These are phyloP conservation scores for Saccharomyces uvarum DNA, from an alignment of 1,139 yeast species.

Conservation along the genomic window DNA sequence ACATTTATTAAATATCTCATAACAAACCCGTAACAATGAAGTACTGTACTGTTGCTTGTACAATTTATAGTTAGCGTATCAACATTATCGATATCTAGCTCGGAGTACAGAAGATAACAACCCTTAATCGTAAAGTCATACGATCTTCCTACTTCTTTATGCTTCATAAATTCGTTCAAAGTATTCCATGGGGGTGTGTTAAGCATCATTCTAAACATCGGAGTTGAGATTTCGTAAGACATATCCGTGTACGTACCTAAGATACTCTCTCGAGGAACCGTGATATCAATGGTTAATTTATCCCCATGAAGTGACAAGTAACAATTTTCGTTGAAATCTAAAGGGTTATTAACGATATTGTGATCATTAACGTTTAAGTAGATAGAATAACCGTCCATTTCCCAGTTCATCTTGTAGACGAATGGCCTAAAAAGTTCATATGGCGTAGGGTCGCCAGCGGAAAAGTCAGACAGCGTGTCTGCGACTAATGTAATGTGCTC, in stretches of 20 bases:
- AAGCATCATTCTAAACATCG: constrained; percentile 52
- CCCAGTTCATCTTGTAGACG: constrained; percentile 56
- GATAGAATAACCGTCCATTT: constrained; percentile 46
- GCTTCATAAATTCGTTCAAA: constrained; percentile 56
- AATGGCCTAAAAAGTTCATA: constrained; percentile 74
- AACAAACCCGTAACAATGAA: constrained; percentile 73
- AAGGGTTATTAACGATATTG: constrained; percentile 80
- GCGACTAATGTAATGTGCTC: constrained; percentile 75
- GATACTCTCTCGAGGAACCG: constrained; percentile 57
- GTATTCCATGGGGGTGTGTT: constrained; percentile 94
- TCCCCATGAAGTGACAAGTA: constrained; percentile 70
- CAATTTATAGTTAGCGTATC: constrained; percentile 64
- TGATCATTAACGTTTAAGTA: constrained; percentile 76
- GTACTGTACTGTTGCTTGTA: constrained; percentile 56
- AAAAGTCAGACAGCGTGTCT: constrained; percentile 70
- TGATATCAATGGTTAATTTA: constrained; percentile 40
- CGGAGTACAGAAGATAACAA: constrained; percentile 52
- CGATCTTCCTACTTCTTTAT: constrained; percentile 58
- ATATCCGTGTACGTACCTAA: constrained; percentile 51
- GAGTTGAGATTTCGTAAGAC: constrained; percentile 48
- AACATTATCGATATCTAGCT: constrained; percentile 55
- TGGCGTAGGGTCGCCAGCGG: constrained; percentile 62
- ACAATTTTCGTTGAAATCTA: constrained; percentile 73
- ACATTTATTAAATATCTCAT: constrained; percentile 69
- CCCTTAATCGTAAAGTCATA: constrained; percentile 57